phyloP scores from a whole-genome alignment of 305 asterid species.

The Rubia occidens region DNA sequence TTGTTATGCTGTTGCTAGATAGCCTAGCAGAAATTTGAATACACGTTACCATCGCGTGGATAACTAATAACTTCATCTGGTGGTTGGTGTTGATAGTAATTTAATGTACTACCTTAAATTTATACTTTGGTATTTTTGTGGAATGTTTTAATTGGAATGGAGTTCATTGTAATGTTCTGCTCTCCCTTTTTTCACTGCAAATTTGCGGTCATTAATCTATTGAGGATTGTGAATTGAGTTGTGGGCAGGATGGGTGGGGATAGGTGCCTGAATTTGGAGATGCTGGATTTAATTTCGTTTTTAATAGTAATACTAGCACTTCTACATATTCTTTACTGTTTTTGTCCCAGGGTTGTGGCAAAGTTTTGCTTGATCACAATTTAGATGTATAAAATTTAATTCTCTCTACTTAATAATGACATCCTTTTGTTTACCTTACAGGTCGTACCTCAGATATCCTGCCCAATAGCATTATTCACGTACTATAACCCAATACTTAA shows the following conservation, averaged over 20 bases:
- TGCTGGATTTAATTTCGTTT: not conserved
- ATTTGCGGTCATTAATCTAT: not conserved
- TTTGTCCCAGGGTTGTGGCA: not conserved
- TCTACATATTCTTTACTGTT: too few species aligned
- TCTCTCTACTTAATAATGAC: not conserved
- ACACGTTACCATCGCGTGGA: not conserved
- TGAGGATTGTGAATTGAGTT: not conserved
- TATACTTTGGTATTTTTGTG: not conserved
- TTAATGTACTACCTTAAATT: not conserved
- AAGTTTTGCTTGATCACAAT: not conserved
- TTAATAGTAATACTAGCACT: not conserved
- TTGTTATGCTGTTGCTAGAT: not conserved
- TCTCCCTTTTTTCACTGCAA: not conserved
- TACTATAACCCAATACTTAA: constrained; percentile 93
- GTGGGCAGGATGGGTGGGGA: not conserved
- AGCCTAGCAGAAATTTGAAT: not conserved
- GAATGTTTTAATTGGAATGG: not conserved
- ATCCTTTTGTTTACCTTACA: constrained; percentile 19
- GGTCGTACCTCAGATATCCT: constrained; percentile 84
- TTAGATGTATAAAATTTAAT: not conserved
- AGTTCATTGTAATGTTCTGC: not conserved
- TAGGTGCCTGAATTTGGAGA: not conserved
- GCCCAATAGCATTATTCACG: constrained; percentile 73
- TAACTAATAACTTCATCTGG: constrained; percentile 6
- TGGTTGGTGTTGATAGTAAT: not conserved